These are phyloP conservation scores for Phytopythium delawarense DNA, from an alignment of 352 stramenopile species.

Conservation along the genomic window DNA sequence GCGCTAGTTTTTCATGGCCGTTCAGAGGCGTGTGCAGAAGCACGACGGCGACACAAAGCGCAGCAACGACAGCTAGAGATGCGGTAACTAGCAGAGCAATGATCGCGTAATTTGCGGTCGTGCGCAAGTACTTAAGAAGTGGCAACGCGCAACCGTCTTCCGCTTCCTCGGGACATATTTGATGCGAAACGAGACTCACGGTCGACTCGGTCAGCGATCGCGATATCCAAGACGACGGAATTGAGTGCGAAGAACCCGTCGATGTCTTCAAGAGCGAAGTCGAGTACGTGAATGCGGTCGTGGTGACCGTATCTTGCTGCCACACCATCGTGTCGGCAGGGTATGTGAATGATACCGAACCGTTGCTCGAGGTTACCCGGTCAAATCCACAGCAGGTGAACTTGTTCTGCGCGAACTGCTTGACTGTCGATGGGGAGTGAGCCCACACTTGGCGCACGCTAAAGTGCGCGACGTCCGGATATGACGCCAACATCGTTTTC, in stretches of 20 bases:
- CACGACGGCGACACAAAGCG: neutral
- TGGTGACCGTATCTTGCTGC: constrained; percentile 17
- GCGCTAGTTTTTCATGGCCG: neutral
- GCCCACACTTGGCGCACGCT: constrained; percentile 23
- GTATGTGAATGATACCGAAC: constrained; percentile 28
- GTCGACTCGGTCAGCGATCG: constrained; percentile 9
- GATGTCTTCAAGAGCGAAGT: neutral
- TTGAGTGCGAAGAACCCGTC: neutral
- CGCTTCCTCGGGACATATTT: constrained; percentile 15
- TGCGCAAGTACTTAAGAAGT: neutral
- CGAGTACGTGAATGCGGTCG: constrained; percentile 17
- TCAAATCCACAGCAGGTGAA: constrained; percentile 48
- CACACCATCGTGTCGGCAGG: constrained; percentile 27
- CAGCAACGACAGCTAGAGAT: neutral
- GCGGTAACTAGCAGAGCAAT: neutral
- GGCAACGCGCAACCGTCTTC: constrained; percentile 1
- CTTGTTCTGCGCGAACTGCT: constrained; percentile 46
- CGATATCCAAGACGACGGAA: constrained; percentile 5
- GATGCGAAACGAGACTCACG: constrained; percentile 1
- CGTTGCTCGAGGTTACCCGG: constrained; percentile 20
- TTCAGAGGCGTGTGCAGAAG: neutral
- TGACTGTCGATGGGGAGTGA: constrained; percentile 22
- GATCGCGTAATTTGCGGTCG: neutral
- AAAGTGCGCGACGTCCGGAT: constrained; percentile 2
- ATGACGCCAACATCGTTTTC: constrained; percentile 4